Evolutionary conservation across 208 protist genomes (phyloP).

Genomic region (Acanthamoeba sp.): DNA sequence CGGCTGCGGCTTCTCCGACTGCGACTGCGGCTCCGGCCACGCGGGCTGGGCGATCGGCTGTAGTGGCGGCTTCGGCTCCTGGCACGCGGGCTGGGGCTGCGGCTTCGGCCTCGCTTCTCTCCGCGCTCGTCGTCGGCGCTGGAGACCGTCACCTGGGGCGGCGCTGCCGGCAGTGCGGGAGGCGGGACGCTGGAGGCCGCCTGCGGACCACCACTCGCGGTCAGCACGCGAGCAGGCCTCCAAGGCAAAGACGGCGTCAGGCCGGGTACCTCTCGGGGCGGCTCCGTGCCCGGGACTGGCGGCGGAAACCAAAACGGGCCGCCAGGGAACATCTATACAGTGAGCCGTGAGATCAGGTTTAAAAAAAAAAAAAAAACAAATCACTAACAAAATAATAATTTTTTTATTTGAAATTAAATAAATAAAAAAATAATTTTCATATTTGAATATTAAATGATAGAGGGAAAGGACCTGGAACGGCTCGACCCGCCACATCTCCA

Average conservation of each 20-base stretch:
- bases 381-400: not conserved
- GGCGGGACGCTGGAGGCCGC: too few relatives aligned
- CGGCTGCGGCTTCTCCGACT: not conserved
- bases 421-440: not conserved
- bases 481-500: constrained; percentile 70
- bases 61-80: constrained; percentile 9
- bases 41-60: constrained; percentile 9
- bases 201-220: too few relatives aligned
- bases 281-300: not conserved
- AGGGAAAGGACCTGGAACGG: constrained; percentile 73
- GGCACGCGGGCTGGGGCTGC: not conserved
- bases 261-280: too few relatives aligned
- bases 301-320: constrained; percentile 79
- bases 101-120: not conserved
- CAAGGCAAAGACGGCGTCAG: too few relatives aligned
- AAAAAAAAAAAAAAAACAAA: too few relatives aligned
- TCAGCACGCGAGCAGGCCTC: too few relatives aligned
- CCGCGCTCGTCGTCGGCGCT: not conserved
- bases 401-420: too few relatives aligned
- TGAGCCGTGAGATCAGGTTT: too few relatives aligned
- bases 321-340: constrained; percentile 71
- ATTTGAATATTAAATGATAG: too few relatives aligned
- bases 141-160: not conserved
- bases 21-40: not conserved
- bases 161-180: not conserved